Evolutionary conservation across 495 filamentous ascomycete genomes (phyloP), one percentile per base, ranked within the genome.

Genomic region (Cercophora newfieldiana): DNA sequence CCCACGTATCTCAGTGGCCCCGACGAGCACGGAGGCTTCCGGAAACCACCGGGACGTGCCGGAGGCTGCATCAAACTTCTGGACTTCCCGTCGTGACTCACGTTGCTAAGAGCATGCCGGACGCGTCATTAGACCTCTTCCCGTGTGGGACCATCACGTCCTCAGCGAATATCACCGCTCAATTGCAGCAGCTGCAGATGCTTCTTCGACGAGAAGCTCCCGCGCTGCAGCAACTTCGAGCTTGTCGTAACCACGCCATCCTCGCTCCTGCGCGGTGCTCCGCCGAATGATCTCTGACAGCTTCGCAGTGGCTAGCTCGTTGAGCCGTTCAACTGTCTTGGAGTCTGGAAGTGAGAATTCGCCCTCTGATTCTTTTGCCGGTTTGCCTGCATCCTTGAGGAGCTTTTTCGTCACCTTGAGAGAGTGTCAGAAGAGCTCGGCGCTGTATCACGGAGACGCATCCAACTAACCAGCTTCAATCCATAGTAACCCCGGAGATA

Each of bases 401-500:
- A 83, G 71, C 51, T 71, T 74, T 26, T 72, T 70, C 8, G 78
- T 75, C 31, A 82, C 77, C 81, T 83, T 31, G 57, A 37, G 67
- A 50, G 3, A 0, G 58, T 76, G n/a, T n/a, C n/a, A n/a, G n/a
- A 55, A 76, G 74, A 24, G 12, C 26, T 26, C 4, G 31, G 53
- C 29, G 12, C 48, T 10, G 10, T 29, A 21, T n/a, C n/a, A 7
- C 10, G 16, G 26, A 12, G 4, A 54, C 25, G 31, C 16, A n/a
- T n/a, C 25, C 14, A 21, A 60, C 87, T 66, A 77, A 96, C 91
- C 76, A 96, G 71, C 72, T 90, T 91, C 63, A 99, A 80, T 24
- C 95, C 95, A 76, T 97, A 98, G 71, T 91, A 94, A 1, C 94
- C 95, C 63, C 95, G 87, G 63, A 98, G 75, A 76, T 97, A 98